These are phyloP conservation scores for Neurospora sp. DNA, from an alignment of 495 filamentous ascomycete species.

Conservation along the genomic window DNA sequence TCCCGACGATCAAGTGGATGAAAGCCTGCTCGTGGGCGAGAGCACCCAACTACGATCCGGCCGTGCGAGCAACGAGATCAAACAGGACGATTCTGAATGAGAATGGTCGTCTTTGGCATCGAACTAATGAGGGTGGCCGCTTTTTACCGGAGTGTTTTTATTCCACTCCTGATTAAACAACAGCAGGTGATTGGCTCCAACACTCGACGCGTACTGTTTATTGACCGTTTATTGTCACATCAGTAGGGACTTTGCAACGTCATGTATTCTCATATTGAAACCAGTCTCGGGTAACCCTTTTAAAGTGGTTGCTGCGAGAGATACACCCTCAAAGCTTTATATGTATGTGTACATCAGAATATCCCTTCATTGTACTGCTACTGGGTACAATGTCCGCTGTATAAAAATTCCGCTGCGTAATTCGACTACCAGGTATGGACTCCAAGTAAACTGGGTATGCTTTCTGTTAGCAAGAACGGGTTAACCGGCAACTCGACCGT, in stretches of 20 bases:
- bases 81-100: slow-evolving; percentile 10
- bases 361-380: not conserved
- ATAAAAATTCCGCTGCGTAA: not conserved
- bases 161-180: not conserved
- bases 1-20: slow-evolving; percentile 16
- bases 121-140: not conserved
- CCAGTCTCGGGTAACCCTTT: not conserved
- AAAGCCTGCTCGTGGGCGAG: slow-evolving; percentile 16
- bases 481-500: not conserved
- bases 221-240: not conserved
- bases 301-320: not conserved
- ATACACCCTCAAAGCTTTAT: not conserved
- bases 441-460: not conserved
- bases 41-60: slow-evolving; percentile 7
- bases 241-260: not conserved
- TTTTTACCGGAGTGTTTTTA: not conserved
- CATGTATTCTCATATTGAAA: not conserved
- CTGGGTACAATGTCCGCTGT: not conserved
- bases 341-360: not conserved
- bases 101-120: not conserved
- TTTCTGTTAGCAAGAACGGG: not conserved
- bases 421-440: not conserved
- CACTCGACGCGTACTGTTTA: not conserved
- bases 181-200: not conserved
- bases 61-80: slow-evolving; percentile 3